A percentile compares a stretch with the other conserved stretches of the same genome.
Evolutionary conservation across 1,284 basidiomycete species (phyloP).

Genomic region (Marasmius oreades): DNA sequence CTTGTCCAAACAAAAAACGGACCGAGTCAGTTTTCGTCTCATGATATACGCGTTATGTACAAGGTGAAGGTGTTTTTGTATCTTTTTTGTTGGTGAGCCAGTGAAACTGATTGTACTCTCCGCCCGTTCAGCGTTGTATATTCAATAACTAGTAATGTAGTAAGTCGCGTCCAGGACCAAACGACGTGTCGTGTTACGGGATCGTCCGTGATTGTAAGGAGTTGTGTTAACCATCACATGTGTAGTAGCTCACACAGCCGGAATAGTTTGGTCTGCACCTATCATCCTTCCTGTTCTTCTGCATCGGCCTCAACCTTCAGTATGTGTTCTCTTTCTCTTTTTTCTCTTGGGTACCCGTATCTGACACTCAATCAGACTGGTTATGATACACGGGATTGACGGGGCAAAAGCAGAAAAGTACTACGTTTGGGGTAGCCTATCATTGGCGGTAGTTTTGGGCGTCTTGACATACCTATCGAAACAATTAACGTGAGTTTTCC

Average conservation of each 20-base stretch:
- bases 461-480: neutral
- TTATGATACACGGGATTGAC: neutral
- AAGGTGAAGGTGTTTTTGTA: neutral
- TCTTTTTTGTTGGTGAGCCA: neutral
- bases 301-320: neutral
- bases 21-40: slow-evolving; percentile 1
- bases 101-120: too few relatives aligned
- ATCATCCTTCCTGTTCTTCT: neutral
- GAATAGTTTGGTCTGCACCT: neutral
- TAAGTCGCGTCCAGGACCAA: too few relatives aligned
- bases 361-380: neutral
- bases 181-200: too few relatives aligned
- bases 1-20: neutral
- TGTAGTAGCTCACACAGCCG: too few relatives aligned
- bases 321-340: neutral
- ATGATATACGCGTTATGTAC: neutral
- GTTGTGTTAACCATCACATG: too few relatives aligned
- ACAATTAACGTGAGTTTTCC: neutral
- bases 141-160: too few relatives aligned
- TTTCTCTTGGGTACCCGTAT: too few relatives aligned
- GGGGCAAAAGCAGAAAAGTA: neutral
- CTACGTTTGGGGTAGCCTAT: neutral
- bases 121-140: too few relatives aligned
- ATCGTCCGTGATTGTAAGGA: too few relatives aligned
- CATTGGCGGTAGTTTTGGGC: neutral